These are phyloP conservation scores for Hansenula lynferdii DNA, from an alignment of 1,139 yeast species.

Conservation along the genomic window DNA sequence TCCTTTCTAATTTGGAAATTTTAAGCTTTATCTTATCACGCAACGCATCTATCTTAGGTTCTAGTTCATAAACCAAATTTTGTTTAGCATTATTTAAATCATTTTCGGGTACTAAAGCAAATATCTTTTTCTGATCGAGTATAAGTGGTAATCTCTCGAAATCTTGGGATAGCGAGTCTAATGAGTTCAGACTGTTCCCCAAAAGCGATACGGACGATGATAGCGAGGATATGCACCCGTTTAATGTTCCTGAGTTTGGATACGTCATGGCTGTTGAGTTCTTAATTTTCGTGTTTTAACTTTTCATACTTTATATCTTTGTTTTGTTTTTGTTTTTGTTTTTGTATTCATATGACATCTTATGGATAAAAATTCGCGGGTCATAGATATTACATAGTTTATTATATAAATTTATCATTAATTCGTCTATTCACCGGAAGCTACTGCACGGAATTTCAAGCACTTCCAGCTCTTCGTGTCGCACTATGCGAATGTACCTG, in stretches of 20 bases:
- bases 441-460: neutral
- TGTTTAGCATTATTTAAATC: constrained; percentile 31
- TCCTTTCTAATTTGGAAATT: constrained; percentile 29
- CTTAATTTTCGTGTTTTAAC: neutral
- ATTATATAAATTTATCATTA: too few species aligned
- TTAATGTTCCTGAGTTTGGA: constrained; percentile 7
- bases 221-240: constrained; percentile 18
- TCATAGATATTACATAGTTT: too few species aligned
- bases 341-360: too few species aligned
- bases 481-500: neutral
- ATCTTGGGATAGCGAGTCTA: constrained; percentile 19
- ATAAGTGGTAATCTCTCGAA: constrained; percentile 15
- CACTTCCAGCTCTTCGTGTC: too few species aligned
- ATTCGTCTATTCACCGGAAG: too few species aligned
- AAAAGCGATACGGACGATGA: constrained; percentile 14
- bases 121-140: constrained; percentile 26
- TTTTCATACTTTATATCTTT: neutral
- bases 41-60: constrained; percentile 32
- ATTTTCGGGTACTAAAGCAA: constrained; percentile 33
- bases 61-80: constrained; percentile 29
- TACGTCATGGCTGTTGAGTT: constrained; percentile 4
- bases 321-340: neutral
- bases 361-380: too few species aligned
- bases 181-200: constrained; percentile 11
- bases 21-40: constrained; percentile 32